Base-by-base conservation (phyloP, 768 basidiomycete genomes). In the Termitomyces titanicus region DNA sequence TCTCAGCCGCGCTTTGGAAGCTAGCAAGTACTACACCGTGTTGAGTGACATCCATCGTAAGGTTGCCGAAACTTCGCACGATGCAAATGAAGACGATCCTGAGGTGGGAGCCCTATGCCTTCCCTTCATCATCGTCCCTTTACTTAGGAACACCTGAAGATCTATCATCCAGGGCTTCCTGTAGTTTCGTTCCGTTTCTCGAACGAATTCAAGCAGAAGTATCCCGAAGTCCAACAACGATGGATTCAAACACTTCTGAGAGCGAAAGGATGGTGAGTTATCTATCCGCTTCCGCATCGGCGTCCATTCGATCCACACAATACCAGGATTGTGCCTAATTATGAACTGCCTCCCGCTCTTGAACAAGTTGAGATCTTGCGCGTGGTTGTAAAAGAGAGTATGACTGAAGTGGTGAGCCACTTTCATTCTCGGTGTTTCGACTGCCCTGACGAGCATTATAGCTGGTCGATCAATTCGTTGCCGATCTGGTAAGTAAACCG, bases 121-220 rank as follows among this genome's bases (percentile, higher is more conserved):
- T 37, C 7, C 33, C 44, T 9, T 17, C 11, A 7, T 15, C 49
- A 8, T 34, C 52, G 42, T 60, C 58, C 35, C 39, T 9, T 35
- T 1, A 48, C 35, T 53, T 27, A 55, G 60, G 64, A 35, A 61
- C 42, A 5, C 55, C 38, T 20, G 0, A 52, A 79, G 78, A 72
- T 61, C 13, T 89, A 86, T 63, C 68, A 74, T 12, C 76, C 81
- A 1, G 83, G 83, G 0, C 70, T 89, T 9, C 87, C 86, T 8
- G 85, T 88, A 3, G 84, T 87, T 6, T 72, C 83, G 0, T 89
- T 88, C 78, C 75, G 78, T 50, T 79, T 88, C 68, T 78, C 78
- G 0, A 82, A 86, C 58, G 68, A 74, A 18, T 81, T 86, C 71
- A 73, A 78, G 64, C 54, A 76, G 59, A 61, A 81, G 35, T 69